Evolutionary conservation across 2,329 filamentous ascomycete genomes (phyloP), one percentile per base, ranked within the genome.

Genomic region (Cercospora zeae-maydis): DNA sequence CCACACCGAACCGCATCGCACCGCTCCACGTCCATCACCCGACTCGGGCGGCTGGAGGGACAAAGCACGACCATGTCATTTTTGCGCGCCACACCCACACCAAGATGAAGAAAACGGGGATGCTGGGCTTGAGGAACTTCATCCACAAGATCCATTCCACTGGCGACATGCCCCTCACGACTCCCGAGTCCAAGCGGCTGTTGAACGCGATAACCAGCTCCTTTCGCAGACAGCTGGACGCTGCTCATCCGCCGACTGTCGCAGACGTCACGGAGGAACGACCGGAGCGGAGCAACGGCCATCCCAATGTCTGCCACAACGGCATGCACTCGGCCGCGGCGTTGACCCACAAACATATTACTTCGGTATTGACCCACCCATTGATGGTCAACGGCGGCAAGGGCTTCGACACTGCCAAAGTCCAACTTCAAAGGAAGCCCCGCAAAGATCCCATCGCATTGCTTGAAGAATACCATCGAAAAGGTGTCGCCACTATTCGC

Each of bases 181-280:
- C 81, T 4, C 80, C 80, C 62, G 84, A 89, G 70, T 86, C 83
- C 14, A 78, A 84, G 65, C 82, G 85, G 68, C 78, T 89, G 7
- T 80, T 89, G 42, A 81, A 78, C 58, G 78, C 86, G 19, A 80
- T 89, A 66, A 88, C 85, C 21, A 81, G 80, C 42, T 88, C 86
- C 11, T 89, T 89, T 73, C 81, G 85, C 67, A 78, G 81, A 55
- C 85, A 88, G 63, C 81, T 89, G 45, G 86, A 89, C 69, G 79
- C 78, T 58, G 81, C 83, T 63, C 82, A 88, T 75, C 82, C 81
- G 16, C 70, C 73, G 33, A 66, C 69, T n/a, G 64, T 67, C 66
- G 61, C 75, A 21, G 59, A 67, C 39, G 62, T 21, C 51, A 57
- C 58, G 39, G 59, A 61, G 57, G 57, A 24, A 19, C 61, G 47